Base-by-base conservation (phyloP, 2,329 filamentous ascomycete genomes). In the Verticillium longisporum region DNA sequence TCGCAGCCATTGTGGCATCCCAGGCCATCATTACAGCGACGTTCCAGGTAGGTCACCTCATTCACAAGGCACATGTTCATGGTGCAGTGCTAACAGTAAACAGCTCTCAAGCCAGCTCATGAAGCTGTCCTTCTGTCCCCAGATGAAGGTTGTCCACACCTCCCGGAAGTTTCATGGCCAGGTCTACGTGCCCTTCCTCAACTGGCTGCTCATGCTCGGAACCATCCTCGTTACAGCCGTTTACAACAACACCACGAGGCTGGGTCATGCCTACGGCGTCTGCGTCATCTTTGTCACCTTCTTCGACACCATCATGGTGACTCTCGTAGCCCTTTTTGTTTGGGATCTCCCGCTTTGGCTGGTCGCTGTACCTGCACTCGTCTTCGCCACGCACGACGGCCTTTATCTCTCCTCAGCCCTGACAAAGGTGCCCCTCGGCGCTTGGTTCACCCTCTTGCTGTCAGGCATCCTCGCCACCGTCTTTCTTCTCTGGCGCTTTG, bases 251-350 rank as follows among this genome's bases (percentile, higher is more conserved):
- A 89, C 88, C 0, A 89, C 86, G 0, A 80, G 80, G 60, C 80
- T 92, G 0, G 89, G 89, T 31, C 86, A 91, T 67, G 89, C 89
- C 0, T 92, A 92, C 67, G 89, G 90, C 45, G 87, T 91, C 7
- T 93, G 90, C 66, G 90, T 93, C 69, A 91, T 92, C 67, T 84
- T 90, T 57, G 90, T 92, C 54, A 91, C 89, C 0, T 91, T 92
- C 70, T 86, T 93, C 68, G 88, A 88, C 60, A 92, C 89, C 0
- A 88, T 83, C 71, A 86, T 94, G 81, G 87, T 91, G 1, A 83
- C 88, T 0, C 76, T 93, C 1, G 87, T 89, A 1, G 87, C 89
- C 0, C 78, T 92, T 2, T 79, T 92, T 41, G 87, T 91, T 45
- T 93, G 90, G 90, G 80, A 83, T 21, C 71, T 89, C 32, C 81